A percentile compares a stretch with the other conserved stretches of the same genome.
Evolutionary conservation across 257 asterid species (phyloP).

Genomic region (Scutellaria barbata): DNA sequence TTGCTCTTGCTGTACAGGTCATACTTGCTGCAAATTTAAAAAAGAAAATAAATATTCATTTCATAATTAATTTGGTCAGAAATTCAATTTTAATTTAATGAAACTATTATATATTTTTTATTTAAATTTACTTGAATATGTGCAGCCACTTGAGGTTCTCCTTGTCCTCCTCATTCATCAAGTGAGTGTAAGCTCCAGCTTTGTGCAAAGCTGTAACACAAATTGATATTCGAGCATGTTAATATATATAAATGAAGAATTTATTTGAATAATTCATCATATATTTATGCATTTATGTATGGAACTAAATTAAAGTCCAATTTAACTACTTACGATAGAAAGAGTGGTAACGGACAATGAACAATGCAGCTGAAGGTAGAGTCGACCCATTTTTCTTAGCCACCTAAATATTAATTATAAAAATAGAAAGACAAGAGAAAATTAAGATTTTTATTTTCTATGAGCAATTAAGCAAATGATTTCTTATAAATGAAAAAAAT

Average conservation of each 20-base stretch:
- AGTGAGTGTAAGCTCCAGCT: conserved; percentile 54
- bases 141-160: conserved; percentile 58
- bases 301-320: too few species aligned
- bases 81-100: background rate
- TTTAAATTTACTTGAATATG: conserved; percentile 46
- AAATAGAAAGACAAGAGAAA: background rate
- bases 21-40: conserved; percentile 44
- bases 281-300: too few species aligned
- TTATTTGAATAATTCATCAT: too few species aligned
- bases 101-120: too few species aligned
- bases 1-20: conserved; percentile 61
- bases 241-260: background rate
- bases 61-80: background rate
- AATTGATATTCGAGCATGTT: background rate
- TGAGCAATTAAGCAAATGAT: background rate
- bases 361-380: conserved; percentile 60
- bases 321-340: conserved; percentile 49
- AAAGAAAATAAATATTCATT: background rate
- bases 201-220: conserved; percentile 46
- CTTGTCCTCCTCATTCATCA: conserved; percentile 60
- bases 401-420: conserved; percentile 34
- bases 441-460: background rate
- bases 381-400: conserved; percentile 60
- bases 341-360: conserved; percentile 64
- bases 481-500: background rate